phyloP scores from a whole-genome alignment of 805 yeast species.

The Crinitomyces ghanaensis region DNA sequence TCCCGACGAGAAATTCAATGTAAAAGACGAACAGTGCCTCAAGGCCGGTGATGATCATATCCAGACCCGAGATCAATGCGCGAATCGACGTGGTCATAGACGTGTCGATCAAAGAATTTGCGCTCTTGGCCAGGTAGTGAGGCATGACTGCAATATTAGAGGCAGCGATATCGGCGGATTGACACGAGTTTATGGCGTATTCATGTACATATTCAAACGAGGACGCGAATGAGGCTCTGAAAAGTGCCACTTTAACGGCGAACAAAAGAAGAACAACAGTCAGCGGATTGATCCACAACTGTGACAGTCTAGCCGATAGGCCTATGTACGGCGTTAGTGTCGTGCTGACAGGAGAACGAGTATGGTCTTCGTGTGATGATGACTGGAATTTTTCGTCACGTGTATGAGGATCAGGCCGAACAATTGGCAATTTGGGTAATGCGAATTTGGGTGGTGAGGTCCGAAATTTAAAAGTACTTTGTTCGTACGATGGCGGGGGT shows the following conservation, averaged over 20 bases:
- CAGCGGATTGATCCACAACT: conserved; percentile 42
- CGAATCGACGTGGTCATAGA: conserved; percentile 38
- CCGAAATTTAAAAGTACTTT: too few species aligned
- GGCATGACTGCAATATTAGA: conserved; percentile 38
- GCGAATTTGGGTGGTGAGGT: too few species aligned
- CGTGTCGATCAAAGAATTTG: conserved; percentile 40
- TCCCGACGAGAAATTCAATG: conserved; percentile 68
- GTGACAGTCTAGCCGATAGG: conserved; percentile 23
- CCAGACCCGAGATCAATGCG: conserved; percentile 34
- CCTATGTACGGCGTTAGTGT: conserved; percentile 12
- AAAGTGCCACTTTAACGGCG: conserved; percentile 48
- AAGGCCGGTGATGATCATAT: conserved; percentile 41
- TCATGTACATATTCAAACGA: conserved; percentile 32
- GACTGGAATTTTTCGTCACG: neutral
- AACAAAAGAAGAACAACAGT: conserved; percentile 41
- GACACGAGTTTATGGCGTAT: conserved; percentile 36
- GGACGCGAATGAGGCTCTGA: conserved; percentile 35
- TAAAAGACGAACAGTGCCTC: conserved; percentile 52
- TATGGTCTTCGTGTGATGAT: neutral
- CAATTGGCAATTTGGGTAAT: too few species aligned
- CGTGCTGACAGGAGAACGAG: too few species aligned
- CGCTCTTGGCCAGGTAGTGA: conserved; percentile 41
- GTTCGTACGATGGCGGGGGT: too few species aligned
- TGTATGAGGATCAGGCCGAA: too few species aligned
- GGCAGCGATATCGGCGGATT: conserved; percentile 31